Evolutionary conservation across 2,329 filamentous ascomycete genomes (phyloP).

Genomic region (Cladosporium sp.): DNA sequence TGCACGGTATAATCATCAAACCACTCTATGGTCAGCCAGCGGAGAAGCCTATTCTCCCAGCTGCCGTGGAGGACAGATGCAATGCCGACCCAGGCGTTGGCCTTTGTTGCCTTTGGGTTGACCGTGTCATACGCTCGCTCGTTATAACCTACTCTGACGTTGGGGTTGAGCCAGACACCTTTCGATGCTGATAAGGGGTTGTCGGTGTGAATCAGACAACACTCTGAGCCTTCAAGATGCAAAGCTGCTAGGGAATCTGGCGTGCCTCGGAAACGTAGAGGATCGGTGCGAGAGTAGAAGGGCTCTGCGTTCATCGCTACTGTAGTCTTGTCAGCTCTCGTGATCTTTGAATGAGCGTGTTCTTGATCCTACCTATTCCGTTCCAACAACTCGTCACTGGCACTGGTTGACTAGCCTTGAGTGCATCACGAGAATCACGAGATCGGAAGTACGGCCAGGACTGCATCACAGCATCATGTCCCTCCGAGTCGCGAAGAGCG

Average conservation of each 20-base stretch:
- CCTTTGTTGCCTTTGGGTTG: constrained; percentile 19
- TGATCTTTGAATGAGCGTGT: constrained; percentile 37
- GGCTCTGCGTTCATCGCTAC: constrained; percentile 51
- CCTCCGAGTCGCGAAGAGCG: constrained; percentile 53
- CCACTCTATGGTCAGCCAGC: constrained; percentile 40
- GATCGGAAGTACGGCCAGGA: constrained; percentile 59
- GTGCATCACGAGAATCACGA: constrained; percentile 47
- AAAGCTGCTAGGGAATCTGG: constrained; percentile 54
- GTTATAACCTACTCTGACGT: constrained; percentile 64
- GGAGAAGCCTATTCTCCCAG: constrained; percentile 55
- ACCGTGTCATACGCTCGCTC: constrained; percentile 49
- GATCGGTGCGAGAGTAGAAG: constrained; percentile 41
- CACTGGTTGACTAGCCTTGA: constrained; percentile 51
- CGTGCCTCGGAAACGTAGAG: constrained; percentile 59
- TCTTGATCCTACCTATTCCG: constrained; percentile 27
- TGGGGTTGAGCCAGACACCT: constrained; percentile 66
- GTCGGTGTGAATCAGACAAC: constrained; percentile 72
- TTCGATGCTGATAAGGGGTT: constrained; percentile 52
- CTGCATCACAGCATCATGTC: constrained; percentile 49
- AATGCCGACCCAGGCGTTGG: constrained; percentile 21
- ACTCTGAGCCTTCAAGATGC: constrained; percentile 74
- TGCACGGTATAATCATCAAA: constrained; percentile 29
- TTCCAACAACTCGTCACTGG: constrained; percentile 67
- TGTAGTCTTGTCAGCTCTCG: constrained; percentile 2
- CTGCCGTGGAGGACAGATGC: constrained; percentile 49